phyloP scores from a whole-genome alignment of 164 flowering plant genomes.

The Protea cynaroides region DNA sequence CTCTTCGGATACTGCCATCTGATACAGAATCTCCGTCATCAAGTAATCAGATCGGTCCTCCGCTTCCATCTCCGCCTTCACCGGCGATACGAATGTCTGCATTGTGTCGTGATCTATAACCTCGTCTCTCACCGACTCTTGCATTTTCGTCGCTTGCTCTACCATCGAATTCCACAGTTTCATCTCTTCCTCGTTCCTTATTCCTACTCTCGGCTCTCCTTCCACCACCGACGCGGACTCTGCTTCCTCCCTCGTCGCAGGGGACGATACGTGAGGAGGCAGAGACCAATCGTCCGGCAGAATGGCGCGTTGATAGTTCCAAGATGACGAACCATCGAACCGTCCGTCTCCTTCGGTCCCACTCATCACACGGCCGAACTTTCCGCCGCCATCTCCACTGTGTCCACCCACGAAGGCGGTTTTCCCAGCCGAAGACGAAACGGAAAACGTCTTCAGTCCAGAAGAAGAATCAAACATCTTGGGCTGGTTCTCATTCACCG shows the following conservation, averaged over 20 bases:
- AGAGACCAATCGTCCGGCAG: conserved; percentile 39
- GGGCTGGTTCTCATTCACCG: conserved; percentile 19
- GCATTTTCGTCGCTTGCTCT: conserved; percentile 56
- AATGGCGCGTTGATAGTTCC: conserved; percentile 22
- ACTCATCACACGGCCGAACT: conserved; percentile 34
- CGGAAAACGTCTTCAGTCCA: conserved; percentile 24
- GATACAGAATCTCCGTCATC: conserved; percentile 65
- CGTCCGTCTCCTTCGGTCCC: conserved; percentile 68
- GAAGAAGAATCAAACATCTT: conserved; percentile 49
- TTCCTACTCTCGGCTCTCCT: not conserved
- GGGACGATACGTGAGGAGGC: conserved; percentile 17
- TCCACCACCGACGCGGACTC: conserved; percentile 22
- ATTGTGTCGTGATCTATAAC: conserved; percentile 47
- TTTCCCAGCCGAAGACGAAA: conserved; percentile 41
- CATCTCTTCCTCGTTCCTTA: conserved; percentile 33
- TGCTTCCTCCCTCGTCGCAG: conserved; percentile 17
- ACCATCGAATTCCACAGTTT: conserved; percentile 58
- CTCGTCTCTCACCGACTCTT: conserved; percentile 31
- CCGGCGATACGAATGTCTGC: conserved; percentile 58
- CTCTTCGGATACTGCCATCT: conserved; percentile 44
- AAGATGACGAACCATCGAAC: conserved; percentile 25
- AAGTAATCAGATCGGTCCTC: conserved; percentile 43
- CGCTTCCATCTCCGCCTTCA: conserved; percentile 41
- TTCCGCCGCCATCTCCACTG: conserved; percentile 63
- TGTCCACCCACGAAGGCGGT: conserved; percentile 51